Conservation (phyloP, 305 asterid species). For the Fraxinus xanthoxyloides region DNA sequence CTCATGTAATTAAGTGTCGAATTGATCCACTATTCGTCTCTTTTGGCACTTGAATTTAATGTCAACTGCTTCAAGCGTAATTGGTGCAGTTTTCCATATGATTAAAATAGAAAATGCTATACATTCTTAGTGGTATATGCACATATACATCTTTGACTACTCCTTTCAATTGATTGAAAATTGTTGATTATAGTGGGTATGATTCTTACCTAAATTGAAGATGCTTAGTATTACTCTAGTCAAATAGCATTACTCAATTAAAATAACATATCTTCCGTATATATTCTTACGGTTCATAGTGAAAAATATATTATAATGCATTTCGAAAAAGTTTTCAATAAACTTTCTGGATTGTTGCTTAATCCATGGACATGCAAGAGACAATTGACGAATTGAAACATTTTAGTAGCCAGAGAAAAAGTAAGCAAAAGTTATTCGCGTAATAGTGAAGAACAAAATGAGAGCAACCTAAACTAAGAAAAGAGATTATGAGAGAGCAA, state of each 20-base stretch:
- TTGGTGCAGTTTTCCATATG: background rate
- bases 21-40: background rate
- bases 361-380: background rate
- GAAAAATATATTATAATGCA: background rate
- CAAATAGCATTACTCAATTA: no score
- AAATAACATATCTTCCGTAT: no score
- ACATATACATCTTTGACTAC: background rate
- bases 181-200: background rate
- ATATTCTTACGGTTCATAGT: no score
- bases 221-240: no score
- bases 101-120: no score
- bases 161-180: background rate
- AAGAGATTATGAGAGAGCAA: background rate
- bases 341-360: background rate
- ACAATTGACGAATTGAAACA: no score
- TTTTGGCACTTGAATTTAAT: no score
- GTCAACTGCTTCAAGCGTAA: background rate
- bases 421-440: no score
- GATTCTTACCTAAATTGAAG: background rate
- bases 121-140: background rate
- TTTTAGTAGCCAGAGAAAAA: background rate
- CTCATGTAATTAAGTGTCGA: background rate
- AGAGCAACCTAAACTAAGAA: background rate
- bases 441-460: background rate
- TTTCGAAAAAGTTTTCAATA: background rate